Evolutionary conservation across 768 basidiomycete genomes (phyloP), one percentile per base, ranked within the genome.

Genomic region (Rhizopogon roseolus): DNA sequence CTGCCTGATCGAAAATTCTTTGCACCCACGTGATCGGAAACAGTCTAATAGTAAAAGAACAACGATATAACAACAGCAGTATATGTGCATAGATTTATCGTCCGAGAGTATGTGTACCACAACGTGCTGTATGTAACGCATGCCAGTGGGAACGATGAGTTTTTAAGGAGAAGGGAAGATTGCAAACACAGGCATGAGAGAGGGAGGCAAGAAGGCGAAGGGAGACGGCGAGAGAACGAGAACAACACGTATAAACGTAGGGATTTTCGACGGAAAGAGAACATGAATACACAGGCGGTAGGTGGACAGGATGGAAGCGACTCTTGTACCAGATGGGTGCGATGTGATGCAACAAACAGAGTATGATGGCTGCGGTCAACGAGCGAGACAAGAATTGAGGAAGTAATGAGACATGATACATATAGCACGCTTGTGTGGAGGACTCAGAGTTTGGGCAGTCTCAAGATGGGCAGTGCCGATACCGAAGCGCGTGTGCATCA

Each of bases 301-400:
- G 57, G 61, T 53, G 59, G 58, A 60, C 34, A 62, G 51, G 62
- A 64, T 59, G 54, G 54, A 60, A 52, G 57, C 45, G 58, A 55
- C 59, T 58, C 60, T 54, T 34, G 55, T 41, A 55, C 49, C 49
- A 51, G 54, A 45, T 55, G 42, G 22, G 44, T 44, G 41, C 32
- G 53, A 52, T 55, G 55, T 41, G 39, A 50, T 56, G 57, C 41
- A 50, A 50, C 41, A 45, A 32, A 50, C 52, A 52, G 37, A 56
- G 36, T 42, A 32, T 34, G 17, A 50, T 43, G 37, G 46, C 54
- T 58, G 50, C 29, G 50, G 57, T 53, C 52, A 59, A 60, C 32
- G 50, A 52, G 43, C 49, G 58, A 42, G 63, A 59, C 69, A 71
- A 67, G 65, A 67, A 69, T 49, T 32, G 58, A 29, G 49, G 45